phyloP scores from a whole-genome alignment of 352 stramenopile genomes.

The Saprolegnia parasitica region DNA sequence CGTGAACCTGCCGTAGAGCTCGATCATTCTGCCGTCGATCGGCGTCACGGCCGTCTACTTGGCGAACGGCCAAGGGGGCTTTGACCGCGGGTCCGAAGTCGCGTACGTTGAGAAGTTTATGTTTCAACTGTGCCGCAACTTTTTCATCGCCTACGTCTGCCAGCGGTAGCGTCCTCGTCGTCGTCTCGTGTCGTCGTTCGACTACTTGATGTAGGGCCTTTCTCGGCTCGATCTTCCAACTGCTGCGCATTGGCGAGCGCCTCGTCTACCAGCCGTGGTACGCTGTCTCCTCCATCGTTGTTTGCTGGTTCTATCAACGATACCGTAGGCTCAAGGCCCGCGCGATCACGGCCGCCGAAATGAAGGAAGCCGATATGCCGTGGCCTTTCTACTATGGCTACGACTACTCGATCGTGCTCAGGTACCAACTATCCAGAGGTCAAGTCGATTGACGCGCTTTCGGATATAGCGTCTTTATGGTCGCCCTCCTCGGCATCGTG shows the following conservation, averaged over 20 bases:
- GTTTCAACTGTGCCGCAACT: slow-evolving; percentile 78
- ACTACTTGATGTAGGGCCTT: slow-evolving; percentile 37
- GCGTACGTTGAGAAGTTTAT: slow-evolving; percentile 77
- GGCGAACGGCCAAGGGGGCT: slow-evolving; percentile 31
- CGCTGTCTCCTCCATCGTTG: background rate
- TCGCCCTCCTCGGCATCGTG: slow-evolving; percentile 63
- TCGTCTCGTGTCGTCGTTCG: background rate
- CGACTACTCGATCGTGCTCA: slow-evolving; percentile 76
- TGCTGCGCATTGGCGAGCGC: slow-evolving; percentile 59
- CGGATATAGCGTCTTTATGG: slow-evolving; percentile 65
- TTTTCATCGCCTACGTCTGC: slow-evolving; percentile 85
- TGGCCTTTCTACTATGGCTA: slow-evolving; percentile 67
- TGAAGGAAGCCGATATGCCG: slow-evolving; percentile 42
- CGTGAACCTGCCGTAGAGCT: too few species aligned
- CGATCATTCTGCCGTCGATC: slow-evolving; percentile 71
- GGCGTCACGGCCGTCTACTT: slow-evolving; percentile 71
- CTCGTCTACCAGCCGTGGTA: slow-evolving; percentile 68
- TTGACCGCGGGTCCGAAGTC: slow-evolving; percentile 22
- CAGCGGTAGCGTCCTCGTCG: slow-evolving; percentile 42
- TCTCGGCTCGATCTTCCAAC: slow-evolving; percentile 62
- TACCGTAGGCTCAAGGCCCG: slow-evolving; percentile 35
- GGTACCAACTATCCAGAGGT: too few species aligned
- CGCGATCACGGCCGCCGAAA: slow-evolving; percentile 54
- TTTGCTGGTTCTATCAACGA: background rate
- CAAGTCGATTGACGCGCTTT: too few species aligned